Percentiles rank a stretch among this genome's conserved stretches.
These are phyloP conservation scores for Tricholoma saponaceum DNA, from an alignment of 768 basidiomycete genomes.

Conservation along the genomic window DNA sequence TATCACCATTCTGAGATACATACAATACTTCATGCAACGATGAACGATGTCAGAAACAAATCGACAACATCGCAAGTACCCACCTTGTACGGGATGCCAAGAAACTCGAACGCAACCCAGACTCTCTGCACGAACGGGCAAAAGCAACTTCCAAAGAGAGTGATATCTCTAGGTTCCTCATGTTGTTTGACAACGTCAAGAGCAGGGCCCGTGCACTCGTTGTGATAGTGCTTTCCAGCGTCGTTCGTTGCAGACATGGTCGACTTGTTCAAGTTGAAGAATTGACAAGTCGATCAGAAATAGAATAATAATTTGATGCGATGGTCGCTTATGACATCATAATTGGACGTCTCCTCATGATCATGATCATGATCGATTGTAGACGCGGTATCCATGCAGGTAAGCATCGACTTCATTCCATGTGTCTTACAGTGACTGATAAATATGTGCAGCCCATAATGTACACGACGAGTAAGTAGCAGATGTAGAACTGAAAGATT, in stretches of 20 bases:
- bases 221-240: conserved; percentile 32
- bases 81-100: conserved; percentile 69
- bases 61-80: conserved; percentile 3
- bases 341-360: background rate
- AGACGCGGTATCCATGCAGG: too few relatives aligned
- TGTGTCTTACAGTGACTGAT: too few relatives aligned
- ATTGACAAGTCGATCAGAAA: background rate
- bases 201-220: conserved; percentile 42
- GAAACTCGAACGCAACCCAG: conserved; percentile 72
- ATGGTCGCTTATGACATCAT: background rate
- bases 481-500: background rate
- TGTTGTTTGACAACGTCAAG: conserved; percentile 54
- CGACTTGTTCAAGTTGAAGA: background rate
- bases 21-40: background rate
- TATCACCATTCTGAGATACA: background rate
- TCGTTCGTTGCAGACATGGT: conserved; percentile 6
- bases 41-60: background rate
- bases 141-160: conserved; percentile 69
- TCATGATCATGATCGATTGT: background rate
- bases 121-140: conserved; percentile 83
- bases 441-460: background rate
- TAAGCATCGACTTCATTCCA: too few relatives aligned
- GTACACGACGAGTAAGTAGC: too few relatives aligned
- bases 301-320: too few relatives aligned
- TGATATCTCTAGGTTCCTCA: conserved; percentile 44